A percentile compares a stretch with the other conserved stretches of the same genome.
Conservation (phyloP, 2,329 filamentous ascomycete species). For the Fusarium pseudocircinatum region DNA sequence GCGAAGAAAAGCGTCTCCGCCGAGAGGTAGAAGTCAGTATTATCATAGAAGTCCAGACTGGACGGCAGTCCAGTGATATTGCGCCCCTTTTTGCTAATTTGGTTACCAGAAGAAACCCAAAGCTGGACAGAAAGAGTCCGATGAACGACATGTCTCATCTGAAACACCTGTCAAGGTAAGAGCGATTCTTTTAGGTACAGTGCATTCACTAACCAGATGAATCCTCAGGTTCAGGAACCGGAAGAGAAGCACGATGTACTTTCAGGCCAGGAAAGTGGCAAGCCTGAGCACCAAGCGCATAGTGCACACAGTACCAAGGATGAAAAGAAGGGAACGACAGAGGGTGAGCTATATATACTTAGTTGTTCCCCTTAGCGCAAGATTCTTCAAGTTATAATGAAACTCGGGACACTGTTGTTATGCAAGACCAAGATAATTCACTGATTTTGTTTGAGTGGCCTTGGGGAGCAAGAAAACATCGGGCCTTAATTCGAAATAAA, state of each 20-base stretch:
- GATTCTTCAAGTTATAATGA: neutral
- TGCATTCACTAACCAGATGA: neutral
- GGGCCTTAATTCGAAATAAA: neutral
- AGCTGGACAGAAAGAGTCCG: neutral
- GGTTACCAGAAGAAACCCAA: neutral
- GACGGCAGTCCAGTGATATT: neutral
- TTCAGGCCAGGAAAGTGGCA: neutral
- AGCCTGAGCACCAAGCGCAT: neutral
- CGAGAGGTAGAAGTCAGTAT: neutral
- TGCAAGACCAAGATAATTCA: no score
- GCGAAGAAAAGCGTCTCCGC: neutral
- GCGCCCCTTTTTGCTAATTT: neutral
- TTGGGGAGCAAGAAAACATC: neutral
- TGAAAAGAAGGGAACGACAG: neutral
- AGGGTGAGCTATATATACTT: neutral
- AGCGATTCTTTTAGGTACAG: neutral
- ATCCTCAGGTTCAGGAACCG: neutral
- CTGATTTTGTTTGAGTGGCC: neutral
- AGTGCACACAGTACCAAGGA: neutral
- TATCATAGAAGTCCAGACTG: neutral
- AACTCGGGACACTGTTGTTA: neutral
- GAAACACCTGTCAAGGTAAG: neutral
- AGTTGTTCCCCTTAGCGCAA: neutral
- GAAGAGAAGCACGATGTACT: neutral
- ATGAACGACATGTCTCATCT: neutral